Evolutionary conservation across 2,329 filamentous ascomycete species (phyloP).

Genomic region (Coniochaeta prunicola): DNA sequence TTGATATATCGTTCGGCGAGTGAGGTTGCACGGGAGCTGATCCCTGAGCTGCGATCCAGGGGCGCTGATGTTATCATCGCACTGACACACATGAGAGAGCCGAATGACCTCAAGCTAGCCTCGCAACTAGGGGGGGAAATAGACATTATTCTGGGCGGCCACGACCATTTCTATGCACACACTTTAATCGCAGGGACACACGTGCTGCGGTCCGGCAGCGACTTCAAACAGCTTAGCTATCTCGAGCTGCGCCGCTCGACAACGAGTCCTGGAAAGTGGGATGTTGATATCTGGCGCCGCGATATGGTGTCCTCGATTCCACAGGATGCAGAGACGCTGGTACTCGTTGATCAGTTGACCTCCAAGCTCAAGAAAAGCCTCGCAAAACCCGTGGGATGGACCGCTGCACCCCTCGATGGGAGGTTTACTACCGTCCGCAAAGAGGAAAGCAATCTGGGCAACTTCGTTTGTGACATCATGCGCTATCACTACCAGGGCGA

Average conservation of each 20-base stretch:
- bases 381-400: constrained; percentile 78
- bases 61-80: constrained; percentile 80
- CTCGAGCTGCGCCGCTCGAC: constrained; percentile 63
- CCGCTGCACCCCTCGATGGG: constrained; percentile 72
- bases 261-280: constrained; percentile 47
- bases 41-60: constrained; percentile 63
- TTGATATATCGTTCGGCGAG: constrained; percentile 76
- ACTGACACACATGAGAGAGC: constrained; percentile 78
- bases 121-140: constrained; percentile 65
- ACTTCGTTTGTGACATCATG: constrained; percentile 92
- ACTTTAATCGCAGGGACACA: constrained; percentile 71
- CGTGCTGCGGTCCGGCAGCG: constrained; percentile 77
- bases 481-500: constrained; percentile 73
- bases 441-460: constrained; percentile 76
- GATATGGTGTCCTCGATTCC: constrained; percentile 65
- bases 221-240: constrained; percentile 90
- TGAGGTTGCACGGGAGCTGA: constrained; percentile 66
- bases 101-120: constrained; percentile 83
- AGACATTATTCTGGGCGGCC: constrained; percentile 81
- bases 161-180: constrained; percentile 85
- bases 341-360: constrained; percentile 62
- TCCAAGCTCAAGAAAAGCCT: constrained; percentile 68
- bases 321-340: constrained; percentile 52
- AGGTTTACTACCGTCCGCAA: constrained; percentile 77
- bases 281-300: constrained; percentile 68